Evolutionary conservation across 352 stramenopile genomes (phyloP), one percentile per base, ranked within the genome.

Genomic region (Phytophthora pinifolia): DNA sequence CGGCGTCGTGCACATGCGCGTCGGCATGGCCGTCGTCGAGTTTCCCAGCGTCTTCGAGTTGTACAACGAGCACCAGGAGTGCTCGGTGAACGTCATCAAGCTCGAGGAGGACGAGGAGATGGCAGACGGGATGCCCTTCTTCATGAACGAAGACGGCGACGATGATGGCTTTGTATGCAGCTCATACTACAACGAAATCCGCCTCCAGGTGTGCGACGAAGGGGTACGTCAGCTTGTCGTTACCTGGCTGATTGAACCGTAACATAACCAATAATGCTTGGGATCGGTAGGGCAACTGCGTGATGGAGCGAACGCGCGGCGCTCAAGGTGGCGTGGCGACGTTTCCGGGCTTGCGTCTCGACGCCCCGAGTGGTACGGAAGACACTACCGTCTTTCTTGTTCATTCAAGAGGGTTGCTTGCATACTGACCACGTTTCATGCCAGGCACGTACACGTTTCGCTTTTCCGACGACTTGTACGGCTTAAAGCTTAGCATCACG

Each of bases 101-200:
- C 72, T 89, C 52, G 83, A 92, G 39, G 83, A 92, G 57, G 83
- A 92, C 51, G 83, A 92, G 58, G 83, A 88, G 20, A 62, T 71
- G 20, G 54, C 70, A 2, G 64, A 74, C 33, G 59, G 55, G 13
- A 79, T 88, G 50, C 77, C 79, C 6, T 86, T 85, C 54, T 89
- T 92, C 52, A 87, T 88, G 67, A 76, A 66, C 20, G 72, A 87
- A 31, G 62, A 72, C 7, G 83, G 78, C 30, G 78, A 88, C 29
- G 83, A 92, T 35, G 83, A 92, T 43, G 55, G 37, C 0, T 63
- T 90, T 9, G 70, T 92, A 17, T 70, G 84, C 10, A 58, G 58
- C 7, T 65, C 73, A 13, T 89, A 85, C 57, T 88, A 76, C 70
- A 87, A 88, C 54, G 65, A 87, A 39, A 64, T 90, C 32, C 74